Evolutionary conservation across 768 basidiomycete genomes (phyloP).

Genomic region (Gymnopilus junonius): DNA sequence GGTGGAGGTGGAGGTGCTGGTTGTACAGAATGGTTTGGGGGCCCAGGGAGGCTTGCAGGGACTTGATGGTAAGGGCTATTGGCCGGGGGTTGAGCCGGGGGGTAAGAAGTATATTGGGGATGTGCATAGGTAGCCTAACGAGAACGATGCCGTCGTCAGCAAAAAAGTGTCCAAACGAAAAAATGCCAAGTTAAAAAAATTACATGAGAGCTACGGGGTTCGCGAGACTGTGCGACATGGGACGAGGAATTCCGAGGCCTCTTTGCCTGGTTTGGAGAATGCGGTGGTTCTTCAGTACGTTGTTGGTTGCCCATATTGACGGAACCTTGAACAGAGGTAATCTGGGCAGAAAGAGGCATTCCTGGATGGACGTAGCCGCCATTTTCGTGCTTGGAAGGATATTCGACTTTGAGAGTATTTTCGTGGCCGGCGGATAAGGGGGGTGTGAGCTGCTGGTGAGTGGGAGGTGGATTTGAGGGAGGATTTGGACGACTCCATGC

Average conservation of each 20-base stretch:
- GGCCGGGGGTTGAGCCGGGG: conserved; percentile 35
- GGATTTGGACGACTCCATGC: conserved; percentile 14
- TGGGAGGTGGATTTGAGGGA: conserved; percentile 17
- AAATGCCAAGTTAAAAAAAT: conserved; percentile 25
- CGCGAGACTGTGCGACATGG: conserved; percentile 43
- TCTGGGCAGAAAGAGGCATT: conserved; percentile 48
- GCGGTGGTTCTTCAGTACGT: conserved; percentile 41
- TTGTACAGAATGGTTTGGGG: conserved; percentile 31
- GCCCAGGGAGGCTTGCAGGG: conserved; percentile 22
- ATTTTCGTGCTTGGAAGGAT: conserved; percentile 52
- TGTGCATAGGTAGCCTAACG: conserved; percentile 40
- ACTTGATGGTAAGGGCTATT: conserved; percentile 38
- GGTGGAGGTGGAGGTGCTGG: conserved; percentile 29
- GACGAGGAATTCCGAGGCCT: conserved; percentile 44
- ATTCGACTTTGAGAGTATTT: conserved; percentile 40
- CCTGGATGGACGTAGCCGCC: conserved; percentile 53
- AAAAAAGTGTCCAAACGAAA: conserved; percentile 3
- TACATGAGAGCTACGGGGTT: conserved; percentile 57
- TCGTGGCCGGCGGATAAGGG: conserved; percentile 51
- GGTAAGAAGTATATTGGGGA: conserved; percentile 48
- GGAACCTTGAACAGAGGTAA: conserved; percentile 40
- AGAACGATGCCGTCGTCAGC: conserved; percentile 13
- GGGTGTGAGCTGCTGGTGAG: conserved; percentile 53
- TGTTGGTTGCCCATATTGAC: conserved; percentile 39
- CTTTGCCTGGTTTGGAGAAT: conserved; percentile 45